phyloP scores from a whole-genome alignment of 108 stramenopile species.

The Aureococcus anophagefferens region DNA sequence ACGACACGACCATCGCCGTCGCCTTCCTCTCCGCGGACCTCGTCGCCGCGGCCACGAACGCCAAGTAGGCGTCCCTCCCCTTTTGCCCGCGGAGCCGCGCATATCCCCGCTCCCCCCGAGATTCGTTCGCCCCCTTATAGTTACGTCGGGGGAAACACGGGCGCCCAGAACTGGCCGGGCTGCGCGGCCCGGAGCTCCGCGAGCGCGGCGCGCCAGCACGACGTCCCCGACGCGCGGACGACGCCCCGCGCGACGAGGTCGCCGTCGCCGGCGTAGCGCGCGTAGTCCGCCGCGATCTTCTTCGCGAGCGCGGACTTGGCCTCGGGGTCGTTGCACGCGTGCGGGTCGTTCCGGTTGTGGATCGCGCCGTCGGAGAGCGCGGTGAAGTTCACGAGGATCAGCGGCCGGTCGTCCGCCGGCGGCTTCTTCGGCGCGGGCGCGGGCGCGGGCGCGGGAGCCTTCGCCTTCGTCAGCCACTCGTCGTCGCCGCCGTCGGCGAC shows the following conservation, averaged over 20 bases:
- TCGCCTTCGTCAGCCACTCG: neutral
- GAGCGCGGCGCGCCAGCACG: slow-evolving; percentile 39
- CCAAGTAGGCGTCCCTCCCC: too few relatives aligned
- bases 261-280: slow-evolving; percentile 25
- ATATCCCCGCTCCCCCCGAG: too few relatives aligned
- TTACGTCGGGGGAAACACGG: slow-evolving; percentile 23
- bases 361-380: neutral
- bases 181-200: slow-evolving; percentile 24
- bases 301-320: slow-evolving; percentile 31
- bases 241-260: slow-evolving; percentile 24
- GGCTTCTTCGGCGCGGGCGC: neutral
- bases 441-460: neutral
- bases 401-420: neutral
- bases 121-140: slow-evolving; percentile 1
- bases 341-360: neutral
- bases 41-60: too few relatives aligned
- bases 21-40: slow-evolving; percentile 79
- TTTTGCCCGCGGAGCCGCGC: too few relatives aligned
- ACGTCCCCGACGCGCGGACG: slow-evolving; percentile 33
- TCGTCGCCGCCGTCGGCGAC: too few relatives aligned
- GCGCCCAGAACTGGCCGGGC: slow-evolving; percentile 43
- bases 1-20: slow-evolving; percentile 94
- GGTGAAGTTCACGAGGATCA: neutral
- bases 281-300: slow-evolving; percentile 32
- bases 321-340: slow-evolving; percentile 22